These are phyloP conservation scores for Cucumis melo DNA, from an alignment of 306 rosid genomes.

Conservation along the genomic window DNA sequence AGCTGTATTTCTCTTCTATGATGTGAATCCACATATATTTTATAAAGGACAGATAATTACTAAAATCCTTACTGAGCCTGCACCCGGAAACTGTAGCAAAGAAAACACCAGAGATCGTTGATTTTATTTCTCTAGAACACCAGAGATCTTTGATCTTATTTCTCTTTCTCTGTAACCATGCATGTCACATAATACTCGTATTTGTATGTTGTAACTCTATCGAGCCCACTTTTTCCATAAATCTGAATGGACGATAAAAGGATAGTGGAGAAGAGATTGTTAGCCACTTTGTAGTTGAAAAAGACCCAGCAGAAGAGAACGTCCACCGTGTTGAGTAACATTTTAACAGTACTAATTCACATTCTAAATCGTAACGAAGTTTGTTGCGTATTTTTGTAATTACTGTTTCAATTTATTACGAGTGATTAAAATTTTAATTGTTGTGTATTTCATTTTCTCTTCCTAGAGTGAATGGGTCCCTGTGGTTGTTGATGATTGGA, in stretches of 20 bases:
- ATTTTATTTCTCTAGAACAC: background rate
- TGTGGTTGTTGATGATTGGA: conserved; percentile 98
- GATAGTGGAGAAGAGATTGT: background rate
- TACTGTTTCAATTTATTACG: background rate
- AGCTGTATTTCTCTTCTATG: too few species aligned
- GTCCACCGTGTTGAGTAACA: background rate
- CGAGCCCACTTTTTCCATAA: background rate
- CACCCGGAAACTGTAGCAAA: background rate
- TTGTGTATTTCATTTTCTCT: background rate
- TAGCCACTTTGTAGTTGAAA: background rate
- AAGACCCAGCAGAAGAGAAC: background rate
- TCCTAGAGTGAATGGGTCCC: conserved; percentile 97
- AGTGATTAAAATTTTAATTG: background rate
- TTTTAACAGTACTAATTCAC: background rate
- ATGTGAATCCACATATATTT: background rate
- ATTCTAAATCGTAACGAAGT: background rate
- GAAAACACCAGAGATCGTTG: background rate
- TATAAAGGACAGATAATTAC: background rate
- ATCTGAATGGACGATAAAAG: background rate
- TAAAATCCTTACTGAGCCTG: background rate
- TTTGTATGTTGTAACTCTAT: background rate
- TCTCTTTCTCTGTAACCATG: background rate
- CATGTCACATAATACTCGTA: background rate
- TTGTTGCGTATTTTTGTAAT: background rate
- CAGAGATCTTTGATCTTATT: too few species aligned